A percentile compares a stretch with the other conserved stretches of the same genome.
Evolutionary conservation across 164 flowering plant genomes (phyloP).

Genomic region (Brasenia schreberi): DNA sequence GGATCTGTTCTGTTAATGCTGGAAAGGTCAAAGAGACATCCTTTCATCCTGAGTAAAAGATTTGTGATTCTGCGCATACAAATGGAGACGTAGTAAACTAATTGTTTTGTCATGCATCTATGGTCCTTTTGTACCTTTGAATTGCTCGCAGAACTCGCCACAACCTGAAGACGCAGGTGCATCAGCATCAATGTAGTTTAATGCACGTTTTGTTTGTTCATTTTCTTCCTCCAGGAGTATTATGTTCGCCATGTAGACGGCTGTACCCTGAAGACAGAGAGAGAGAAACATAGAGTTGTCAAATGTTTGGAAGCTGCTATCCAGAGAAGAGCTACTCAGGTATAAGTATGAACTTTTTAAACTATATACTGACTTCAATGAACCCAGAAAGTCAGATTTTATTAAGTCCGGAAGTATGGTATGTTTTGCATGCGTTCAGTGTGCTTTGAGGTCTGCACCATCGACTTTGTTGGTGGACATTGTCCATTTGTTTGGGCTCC

Average conservation of each 20-base stretch:
- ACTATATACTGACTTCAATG: not conserved
- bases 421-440: too few species aligned
- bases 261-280: constrained; percentile 37
- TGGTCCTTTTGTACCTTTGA: too few species aligned
- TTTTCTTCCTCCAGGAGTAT: constrained; percentile 48
- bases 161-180: too few species aligned
- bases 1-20: too few species aligned
- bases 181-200: not conserved
- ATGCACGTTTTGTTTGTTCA: not conserved
- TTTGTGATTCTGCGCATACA: too few species aligned
- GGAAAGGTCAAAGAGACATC: too few species aligned
- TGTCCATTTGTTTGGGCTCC: not conserved
- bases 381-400: not conserved
- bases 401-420: too few species aligned
- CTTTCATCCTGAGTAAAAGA: too few species aligned
- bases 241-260: constrained; percentile 64
- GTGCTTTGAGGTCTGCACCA: too few species aligned
- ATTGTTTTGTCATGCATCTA: too few species aligned
- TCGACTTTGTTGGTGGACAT: not conserved
- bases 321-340: constrained; percentile 73
- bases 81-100: too few species aligned
- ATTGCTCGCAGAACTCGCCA: too few species aligned
- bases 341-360: constrained; percentile 2
- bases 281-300: constrained; percentile 36
- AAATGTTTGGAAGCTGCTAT: constrained; percentile 67